These are phyloP conservation scores for Serendipita vermifera DNA, from an alignment of 768 basidiomycete species.

Conservation along the genomic window DNA sequence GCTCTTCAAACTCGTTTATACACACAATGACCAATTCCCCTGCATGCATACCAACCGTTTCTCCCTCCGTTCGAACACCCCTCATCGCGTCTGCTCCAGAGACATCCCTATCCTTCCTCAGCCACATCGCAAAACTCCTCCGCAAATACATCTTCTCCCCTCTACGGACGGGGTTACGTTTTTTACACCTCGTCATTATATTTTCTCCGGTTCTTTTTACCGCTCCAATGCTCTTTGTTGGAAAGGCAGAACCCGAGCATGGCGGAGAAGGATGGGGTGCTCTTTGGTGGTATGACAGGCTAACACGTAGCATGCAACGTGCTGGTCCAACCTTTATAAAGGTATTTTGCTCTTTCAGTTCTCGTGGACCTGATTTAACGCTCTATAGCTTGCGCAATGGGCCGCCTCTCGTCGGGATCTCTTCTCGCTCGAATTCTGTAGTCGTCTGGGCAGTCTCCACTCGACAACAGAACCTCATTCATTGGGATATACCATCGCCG, in stretches of 20 bases:
- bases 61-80: not conserved
- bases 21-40: constrained; percentile 1
- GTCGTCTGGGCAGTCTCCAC: constrained; percentile 72
- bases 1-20: not conserved
- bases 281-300: constrained; percentile 91
- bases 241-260: constrained; percentile 38
- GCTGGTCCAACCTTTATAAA: constrained; percentile 98
- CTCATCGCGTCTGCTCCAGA: constrained; percentile 59
- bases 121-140: constrained; percentile 36
- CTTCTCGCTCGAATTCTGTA: constrained; percentile 77
- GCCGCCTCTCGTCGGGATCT: constrained; percentile 90
- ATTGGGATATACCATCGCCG: constrained; percentile 59
- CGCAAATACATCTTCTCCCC: constrained; percentile 66
- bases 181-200: constrained; percentile 66
- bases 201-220: constrained; percentile 80
- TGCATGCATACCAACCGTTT: not conserved
- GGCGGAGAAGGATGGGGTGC: constrained; percentile 83
- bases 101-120: constrained; percentile 33
- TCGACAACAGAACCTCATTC: constrained; percentile 77
- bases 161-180: constrained; percentile 65
- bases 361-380: constrained; percentile 13
- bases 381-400: constrained; percentile 83
- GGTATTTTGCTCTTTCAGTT: constrained; percentile 30
- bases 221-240: constrained; percentile 72
- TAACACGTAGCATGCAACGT: constrained; percentile 80